These are phyloP conservation scores for Fusarium sp. DNA, from an alignment of 2,329 filamentous ascomycete species.

Conservation along the genomic window DNA sequence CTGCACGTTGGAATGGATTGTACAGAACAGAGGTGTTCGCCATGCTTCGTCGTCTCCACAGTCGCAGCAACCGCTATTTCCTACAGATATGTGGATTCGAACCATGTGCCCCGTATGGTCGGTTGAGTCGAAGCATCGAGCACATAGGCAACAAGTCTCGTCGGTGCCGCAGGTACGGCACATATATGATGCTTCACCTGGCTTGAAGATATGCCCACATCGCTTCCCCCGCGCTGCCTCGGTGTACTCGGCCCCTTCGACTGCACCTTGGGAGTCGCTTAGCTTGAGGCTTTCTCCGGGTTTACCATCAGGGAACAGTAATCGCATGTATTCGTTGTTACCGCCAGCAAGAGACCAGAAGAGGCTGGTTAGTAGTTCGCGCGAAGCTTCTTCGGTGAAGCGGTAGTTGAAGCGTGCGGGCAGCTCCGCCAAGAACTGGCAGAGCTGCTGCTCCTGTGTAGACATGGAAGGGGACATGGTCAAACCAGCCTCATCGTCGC, in stretches of 20 bases:
- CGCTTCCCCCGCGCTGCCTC: constrained; percentile 91
- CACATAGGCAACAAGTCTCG: constrained; percentile 95
- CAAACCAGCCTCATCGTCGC: constrained; percentile 48
- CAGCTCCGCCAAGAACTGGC: constrained; percentile 82
- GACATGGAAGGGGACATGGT: constrained; percentile 68
- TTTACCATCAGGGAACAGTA: constrained; percentile 85
- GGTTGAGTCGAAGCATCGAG: constrained; percentile 92
- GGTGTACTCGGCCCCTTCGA: constrained; percentile 94
- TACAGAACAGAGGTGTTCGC: constrained; percentile 88
- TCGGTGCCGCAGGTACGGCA: constrained; percentile 96
- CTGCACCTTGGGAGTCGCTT: constrained; percentile 87
- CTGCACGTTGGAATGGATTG: constrained; percentile 82
- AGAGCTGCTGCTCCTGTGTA: constrained; percentile 84
- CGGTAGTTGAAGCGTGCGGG: constrained; percentile 80
- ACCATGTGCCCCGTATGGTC: constrained; percentile 96
- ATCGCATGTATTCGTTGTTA: constrained; percentile 77
- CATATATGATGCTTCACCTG: constrained; percentile 91
- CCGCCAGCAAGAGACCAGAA: constrained; percentile 89
- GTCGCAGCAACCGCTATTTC: constrained; percentile 96
- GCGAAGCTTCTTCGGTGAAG: constrained; percentile 78
- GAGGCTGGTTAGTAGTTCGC: constrained; percentile 80
- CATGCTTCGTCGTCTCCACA: constrained; percentile 97
- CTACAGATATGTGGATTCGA: constrained; percentile 85
- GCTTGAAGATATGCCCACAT: constrained; percentile 97
- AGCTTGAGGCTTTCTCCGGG: constrained; percentile 79